Evolutionary conservation across 2,329 filamentous ascomycete genomes (phyloP).

Genomic region (Fusarium pseudoanthophilum): DNA sequence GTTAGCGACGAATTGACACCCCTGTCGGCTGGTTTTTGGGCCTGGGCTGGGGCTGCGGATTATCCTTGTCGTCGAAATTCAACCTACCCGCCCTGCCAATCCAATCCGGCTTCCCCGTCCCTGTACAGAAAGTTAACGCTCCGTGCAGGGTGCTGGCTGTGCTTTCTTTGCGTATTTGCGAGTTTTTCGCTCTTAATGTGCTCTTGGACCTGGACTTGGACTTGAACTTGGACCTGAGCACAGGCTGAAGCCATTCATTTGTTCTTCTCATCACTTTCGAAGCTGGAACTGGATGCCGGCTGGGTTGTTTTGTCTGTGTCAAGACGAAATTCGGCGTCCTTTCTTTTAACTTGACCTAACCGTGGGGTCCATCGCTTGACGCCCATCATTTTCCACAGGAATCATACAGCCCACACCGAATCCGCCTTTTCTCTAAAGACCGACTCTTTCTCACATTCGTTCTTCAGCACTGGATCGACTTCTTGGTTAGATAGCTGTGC

Average conservation of each 20-base stretch:
- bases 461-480: slow-evolving; percentile 15
- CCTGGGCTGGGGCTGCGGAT: slow-evolving; percentile 15
- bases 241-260: slow-evolving; percentile 23
- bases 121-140: slow-evolving; percentile 30
- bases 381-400: slow-evolving; percentile 26
- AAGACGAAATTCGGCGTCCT: slow-evolving; percentile 36
- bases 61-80: slow-evolving; percentile 35
- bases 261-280: slow-evolving; percentile 13
- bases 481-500: slow-evolving; percentile 31
- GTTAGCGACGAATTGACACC: slow-evolving; percentile 22
- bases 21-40: slow-evolving; percentile 20
- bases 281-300: slow-evolving; percentile 31
- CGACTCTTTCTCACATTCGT: slow-evolving; percentile 31
- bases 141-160: slow-evolving; percentile 34
- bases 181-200: slow-evolving; percentile 37
- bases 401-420: slow-evolving; percentile 29
- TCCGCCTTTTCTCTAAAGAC: slow-evolving; percentile 11
- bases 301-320: slow-evolving; percentile 39
- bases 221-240: background rate
- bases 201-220: background rate
- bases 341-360: slow-evolving; percentile 29
- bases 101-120: slow-evolving; percentile 43
- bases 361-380: slow-evolving; percentile 24
- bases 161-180: slow-evolving; percentile 33
- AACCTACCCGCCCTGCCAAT: slow-evolving; percentile 38